Evolutionary conservation across 805 yeast genomes (phyloP).

Genomic region (Scheffersomyces coipomensis): DNA sequence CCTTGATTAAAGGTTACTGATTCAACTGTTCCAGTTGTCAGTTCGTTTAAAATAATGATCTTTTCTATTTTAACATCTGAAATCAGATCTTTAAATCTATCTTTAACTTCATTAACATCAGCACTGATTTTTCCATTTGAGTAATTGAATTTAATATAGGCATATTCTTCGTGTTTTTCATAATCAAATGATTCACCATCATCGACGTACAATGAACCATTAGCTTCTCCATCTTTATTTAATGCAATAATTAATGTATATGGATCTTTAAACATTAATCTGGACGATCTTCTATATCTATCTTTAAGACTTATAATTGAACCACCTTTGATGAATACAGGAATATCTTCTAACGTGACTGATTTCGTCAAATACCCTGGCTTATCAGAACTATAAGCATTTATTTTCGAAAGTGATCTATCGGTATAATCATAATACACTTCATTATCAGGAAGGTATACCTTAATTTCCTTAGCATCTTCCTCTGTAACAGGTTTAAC

Average conservation of each 20-base stretch:
- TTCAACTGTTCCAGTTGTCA: constrained; percentile 4
- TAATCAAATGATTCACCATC: constrained; percentile 78
- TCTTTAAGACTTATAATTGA: constrained; percentile 64
- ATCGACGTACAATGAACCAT: constrained; percentile 68
- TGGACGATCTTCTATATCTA: constrained; percentile 77
- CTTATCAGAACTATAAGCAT: constrained; percentile 2
- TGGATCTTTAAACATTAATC: constrained; percentile 75
- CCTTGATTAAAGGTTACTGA: constrained; percentile 34
- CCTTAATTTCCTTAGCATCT: constrained; percentile 35
- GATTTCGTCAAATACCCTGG: constrained; percentile 41
- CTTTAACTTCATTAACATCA: constrained; percentile 6
- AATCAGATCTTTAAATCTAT: constrained; percentile 13
- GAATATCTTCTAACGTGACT: constrained; percentile 57
- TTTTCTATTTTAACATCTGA: constrained; percentile 51
- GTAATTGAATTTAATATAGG: constrained; percentile 42
- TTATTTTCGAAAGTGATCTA: constrained; percentile 17
- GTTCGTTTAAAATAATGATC: constrained; percentile 47
- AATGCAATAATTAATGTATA: constrained; percentile 70
- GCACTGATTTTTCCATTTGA: constrained; percentile 26
- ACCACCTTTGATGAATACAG: constrained; percentile 79
- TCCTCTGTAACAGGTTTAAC: constrained; percentile 78
- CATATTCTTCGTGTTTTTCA: constrained; percentile 45
- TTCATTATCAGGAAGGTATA: constrained; percentile 56
- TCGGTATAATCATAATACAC: constrained; percentile 55
- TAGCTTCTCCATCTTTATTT: constrained; percentile 47